phyloP scores from a whole-genome alignment of 495 filamentous ascomycete genomes.

The Oleoguttula mirabilis region DNA sequence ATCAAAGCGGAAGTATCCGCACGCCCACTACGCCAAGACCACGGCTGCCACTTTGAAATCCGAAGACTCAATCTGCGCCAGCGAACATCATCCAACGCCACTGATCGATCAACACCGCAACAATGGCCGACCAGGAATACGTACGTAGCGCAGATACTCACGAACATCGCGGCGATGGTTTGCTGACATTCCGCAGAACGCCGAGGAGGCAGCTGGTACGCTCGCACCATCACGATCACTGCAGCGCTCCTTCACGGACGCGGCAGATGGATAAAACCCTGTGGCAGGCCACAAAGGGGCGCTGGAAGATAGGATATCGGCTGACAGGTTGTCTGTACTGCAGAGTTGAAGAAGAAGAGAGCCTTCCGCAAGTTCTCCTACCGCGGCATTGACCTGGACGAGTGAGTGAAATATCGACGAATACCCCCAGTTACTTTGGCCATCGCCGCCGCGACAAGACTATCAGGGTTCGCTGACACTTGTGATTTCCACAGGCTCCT shows the following conservation, averaged over 20 bases:
- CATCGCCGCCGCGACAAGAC: too few species aligned
- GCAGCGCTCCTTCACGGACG: constrained; percentile 6
- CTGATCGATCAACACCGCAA: constrained; percentile 38
- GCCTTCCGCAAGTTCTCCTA: constrained; percentile 99
- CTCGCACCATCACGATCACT: constrained; percentile 3
- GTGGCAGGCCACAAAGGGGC: constrained; percentile 24
- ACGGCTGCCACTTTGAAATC: too few species aligned
- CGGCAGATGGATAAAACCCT: constrained; percentile 16
- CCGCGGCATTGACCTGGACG: constrained; percentile 97
- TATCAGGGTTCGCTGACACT: too few species aligned
- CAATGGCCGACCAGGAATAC: constrained; percentile 88
- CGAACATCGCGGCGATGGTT: background rate
- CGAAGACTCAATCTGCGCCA: too few species aligned
- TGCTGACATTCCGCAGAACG: constrained; percentile 46
- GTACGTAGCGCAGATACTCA: constrained; percentile 44
- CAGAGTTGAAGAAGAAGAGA: constrained; percentile 98
- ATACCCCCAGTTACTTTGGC: too few species aligned
- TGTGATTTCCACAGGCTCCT: constrained; percentile 66
- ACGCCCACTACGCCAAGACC: too few species aligned
- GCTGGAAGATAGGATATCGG: constrained; percentile 25
- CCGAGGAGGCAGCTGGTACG: constrained; percentile 87
- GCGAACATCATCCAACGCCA: too few species aligned
- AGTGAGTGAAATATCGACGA: constrained; percentile 51
- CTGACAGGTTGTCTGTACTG: constrained; percentile 31
- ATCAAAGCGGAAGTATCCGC: too few species aligned